These are phyloP conservation scores for Hypholoma sublateritium DNA, from an alignment of 768 basidiomycete genomes.

Conservation along the genomic window DNA sequence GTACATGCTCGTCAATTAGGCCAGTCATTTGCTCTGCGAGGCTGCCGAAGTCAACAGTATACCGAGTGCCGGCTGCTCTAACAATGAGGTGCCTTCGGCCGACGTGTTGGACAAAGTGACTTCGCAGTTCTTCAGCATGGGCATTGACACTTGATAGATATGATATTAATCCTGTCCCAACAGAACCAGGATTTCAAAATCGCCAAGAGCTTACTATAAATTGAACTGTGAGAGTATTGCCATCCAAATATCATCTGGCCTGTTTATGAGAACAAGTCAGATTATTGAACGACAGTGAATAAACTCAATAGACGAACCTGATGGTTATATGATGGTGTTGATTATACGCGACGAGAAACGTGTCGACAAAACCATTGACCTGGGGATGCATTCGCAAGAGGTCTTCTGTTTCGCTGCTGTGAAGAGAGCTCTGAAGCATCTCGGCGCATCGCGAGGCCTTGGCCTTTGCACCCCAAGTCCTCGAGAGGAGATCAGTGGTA, in stretches of 20 bases:
- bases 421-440: not conserved
- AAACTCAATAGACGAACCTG: not conserved
- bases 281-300: not conserved
- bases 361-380: not conserved
- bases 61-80: not conserved
- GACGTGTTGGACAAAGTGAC: constrained; percentile 6
- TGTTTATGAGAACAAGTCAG: not conserved
- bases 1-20: not conserved
- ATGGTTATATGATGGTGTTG: not conserved
- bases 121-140: not conserved
- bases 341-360: not conserved
- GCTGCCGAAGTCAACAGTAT: constrained; percentile 8
- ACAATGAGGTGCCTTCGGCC: constrained; percentile 12
- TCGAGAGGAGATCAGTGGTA: not conserved
- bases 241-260: constrained; percentile 5
- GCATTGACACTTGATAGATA: not conserved
- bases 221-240: constrained; percentile 3
- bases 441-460: not conserved
- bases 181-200: too few relatives aligned
- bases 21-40: constrained; percentile 10
- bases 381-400: not conserved
- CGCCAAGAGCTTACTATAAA: not conserved
- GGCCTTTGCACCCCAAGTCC: not conserved
- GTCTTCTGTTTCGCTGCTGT: not conserved
- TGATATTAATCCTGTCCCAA: not conserved